Evolutionary conservation across 306 rosid genomes (phyloP).

Genomic region (Glycine latifolia): DNA sequence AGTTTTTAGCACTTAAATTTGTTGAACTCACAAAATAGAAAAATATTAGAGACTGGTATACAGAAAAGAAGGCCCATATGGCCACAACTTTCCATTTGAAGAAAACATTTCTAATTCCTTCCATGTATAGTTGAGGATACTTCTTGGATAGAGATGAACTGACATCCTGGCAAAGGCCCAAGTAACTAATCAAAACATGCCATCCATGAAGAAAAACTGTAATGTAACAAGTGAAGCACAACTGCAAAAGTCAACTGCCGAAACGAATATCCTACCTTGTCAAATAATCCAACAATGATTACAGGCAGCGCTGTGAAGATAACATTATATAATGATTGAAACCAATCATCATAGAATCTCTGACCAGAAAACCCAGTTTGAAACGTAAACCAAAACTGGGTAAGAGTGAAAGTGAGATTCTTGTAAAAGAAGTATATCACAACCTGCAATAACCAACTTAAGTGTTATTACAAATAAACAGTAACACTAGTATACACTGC

Average conservation of each 20-base stretch:
- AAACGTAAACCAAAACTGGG: slow-evolving; percentile 98
- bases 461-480: slow-evolving; percentile 26
- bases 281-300: slow-evolving; percentile 89
- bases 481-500: not conserved
- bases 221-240: slow-evolving; percentile 29
- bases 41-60: slow-evolving; percentile 89
- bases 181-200: slow-evolving; percentile 41
- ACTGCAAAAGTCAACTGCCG: slow-evolving; percentile 14
- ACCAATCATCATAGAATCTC: slow-evolving; percentile 98
- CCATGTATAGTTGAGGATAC: slow-evolving; percentile 90
- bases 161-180: slow-evolving; percentile 78
- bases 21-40: slow-evolving; percentile 69
- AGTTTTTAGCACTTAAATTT: slow-evolving; percentile 63
- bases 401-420: slow-evolving; percentile 95
- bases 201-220: slow-evolving; percentile 36
- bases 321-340: slow-evolving; percentile 90
- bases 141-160: slow-evolving; percentile 92
- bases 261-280: slow-evolving; percentile 69
- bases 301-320: slow-evolving; percentile 96
- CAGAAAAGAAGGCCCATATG: slow-evolving; percentile 85
- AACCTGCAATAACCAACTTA: slow-evolving; percentile 68
- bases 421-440: slow-evolving; percentile 93
- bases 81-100: slow-evolving; percentile 96
- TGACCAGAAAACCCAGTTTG: slow-evolving; percentile 99
- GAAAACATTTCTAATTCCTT: slow-evolving; percentile 80